Conservation (phyloP, 306 rosid genomes). For the Aeschynomene evenia region DNA sequence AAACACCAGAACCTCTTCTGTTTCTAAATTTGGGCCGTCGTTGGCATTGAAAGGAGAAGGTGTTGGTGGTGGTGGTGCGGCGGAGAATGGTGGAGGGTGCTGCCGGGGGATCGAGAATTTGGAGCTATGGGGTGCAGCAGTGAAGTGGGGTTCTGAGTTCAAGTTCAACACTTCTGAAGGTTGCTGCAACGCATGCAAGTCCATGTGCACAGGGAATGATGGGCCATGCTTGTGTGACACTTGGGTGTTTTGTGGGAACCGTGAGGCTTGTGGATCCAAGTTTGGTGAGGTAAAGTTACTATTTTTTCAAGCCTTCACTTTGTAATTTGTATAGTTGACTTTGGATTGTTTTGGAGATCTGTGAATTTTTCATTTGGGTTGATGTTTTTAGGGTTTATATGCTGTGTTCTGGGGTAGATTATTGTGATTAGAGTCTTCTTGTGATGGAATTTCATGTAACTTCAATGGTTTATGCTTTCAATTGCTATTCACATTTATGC, state of each 20-base stretch:
- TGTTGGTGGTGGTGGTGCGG: neutral
- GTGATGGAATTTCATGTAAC: neutral
- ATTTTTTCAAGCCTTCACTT: neutral
- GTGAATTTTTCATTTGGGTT: neutral
- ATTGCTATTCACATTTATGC: neutral
- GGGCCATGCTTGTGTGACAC: constrained; percentile 92
- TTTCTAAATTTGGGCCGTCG: constrained; percentile 23
- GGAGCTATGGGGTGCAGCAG: constrained; percentile 94
- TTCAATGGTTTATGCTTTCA: neutral
- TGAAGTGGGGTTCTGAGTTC: constrained; percentile 93
- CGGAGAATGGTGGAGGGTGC: constrained; percentile 40
- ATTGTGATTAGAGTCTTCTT: neutral
- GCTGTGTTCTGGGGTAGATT: neutral
- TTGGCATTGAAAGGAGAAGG: constrained; percentile 32
- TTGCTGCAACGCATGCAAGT: constrained; percentile 84
- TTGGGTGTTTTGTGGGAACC: constrained; percentile 87
- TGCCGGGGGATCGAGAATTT: constrained; percentile 73
- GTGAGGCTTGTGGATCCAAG: constrained; percentile 66
- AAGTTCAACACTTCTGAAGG: constrained; percentile 63
- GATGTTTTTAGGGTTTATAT: neutral
- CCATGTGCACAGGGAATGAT: constrained; percentile 80
- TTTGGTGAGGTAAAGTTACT: constrained; percentile 77
- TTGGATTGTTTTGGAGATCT: constrained; percentile 8
- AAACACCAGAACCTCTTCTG: constrained; percentile 22
- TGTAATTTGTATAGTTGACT: neutral